Conservation (phyloP, 441 rosid genomes). For the Sinapis alba region DNA sequence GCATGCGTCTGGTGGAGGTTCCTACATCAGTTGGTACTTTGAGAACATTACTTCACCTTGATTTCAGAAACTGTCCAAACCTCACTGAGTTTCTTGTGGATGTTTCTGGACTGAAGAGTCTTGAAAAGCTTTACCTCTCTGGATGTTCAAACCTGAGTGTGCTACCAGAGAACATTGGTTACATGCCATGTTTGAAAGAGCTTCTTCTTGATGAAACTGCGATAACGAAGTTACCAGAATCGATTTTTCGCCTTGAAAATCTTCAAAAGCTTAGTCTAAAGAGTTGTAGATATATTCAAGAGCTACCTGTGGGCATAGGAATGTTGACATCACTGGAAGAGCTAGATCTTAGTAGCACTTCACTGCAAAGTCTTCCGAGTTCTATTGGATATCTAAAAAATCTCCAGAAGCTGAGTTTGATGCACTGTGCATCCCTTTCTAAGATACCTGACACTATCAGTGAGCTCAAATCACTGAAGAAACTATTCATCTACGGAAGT, state of each 20-base stretch:
- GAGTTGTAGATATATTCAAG: slow-evolving; percentile 44
- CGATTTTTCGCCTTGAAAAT: slow-evolving; percentile 43
- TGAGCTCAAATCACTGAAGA: slow-evolving; percentile 44
- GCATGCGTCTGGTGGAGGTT: slow-evolving; percentile 45
- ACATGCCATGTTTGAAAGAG: slow-evolving; percentile 53
- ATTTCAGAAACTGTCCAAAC: slow-evolving; percentile 46
- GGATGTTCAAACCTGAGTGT: slow-evolving; percentile 48
- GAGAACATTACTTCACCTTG: slow-evolving; percentile 47
- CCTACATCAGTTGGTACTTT: slow-evolving; percentile 54
- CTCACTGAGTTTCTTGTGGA: slow-evolving; percentile 56
- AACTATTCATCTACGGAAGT: slow-evolving; percentile 30
- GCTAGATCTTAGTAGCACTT: slow-evolving; percentile 46
- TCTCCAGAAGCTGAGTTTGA: slow-evolving; percentile 55
- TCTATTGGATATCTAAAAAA: slow-evolving; percentile 50
- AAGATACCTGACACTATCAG: slow-evolving; percentile 49
- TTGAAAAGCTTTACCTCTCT: slow-evolving; percentile 55
- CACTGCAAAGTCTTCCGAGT: slow-evolving; percentile 48
- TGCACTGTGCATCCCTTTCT: slow-evolving; percentile 42
- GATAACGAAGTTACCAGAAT: slow-evolving; percentile 50
- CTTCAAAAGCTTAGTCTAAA: slow-evolving; percentile 59
- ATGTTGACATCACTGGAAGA: slow-evolving; percentile 51
- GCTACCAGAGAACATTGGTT: slow-evolving; percentile 54
- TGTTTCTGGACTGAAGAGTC: slow-evolving; percentile 54
- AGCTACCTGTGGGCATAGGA: slow-evolving; percentile 47
- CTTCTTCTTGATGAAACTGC: slow-evolving; percentile 55